Evolutionary conservation across 108 stramenopile genomes (phyloP).

Genomic region (Cyclotella atomus): DNA sequence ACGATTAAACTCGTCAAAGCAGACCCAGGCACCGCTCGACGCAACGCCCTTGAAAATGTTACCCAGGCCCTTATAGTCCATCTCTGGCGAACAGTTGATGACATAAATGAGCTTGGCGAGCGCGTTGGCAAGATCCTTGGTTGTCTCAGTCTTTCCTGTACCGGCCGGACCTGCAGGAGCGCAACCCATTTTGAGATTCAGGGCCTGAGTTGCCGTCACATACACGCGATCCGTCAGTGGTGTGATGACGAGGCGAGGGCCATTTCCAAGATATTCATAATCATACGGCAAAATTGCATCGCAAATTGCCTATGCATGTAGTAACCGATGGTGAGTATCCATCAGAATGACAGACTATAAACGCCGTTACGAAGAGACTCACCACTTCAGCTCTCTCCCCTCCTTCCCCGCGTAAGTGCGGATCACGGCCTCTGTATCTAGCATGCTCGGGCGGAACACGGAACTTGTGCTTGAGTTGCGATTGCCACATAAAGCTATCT

Average conservation of each 20-base stretch:
- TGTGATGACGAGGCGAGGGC: constrained; percentile 81
- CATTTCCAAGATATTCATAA: constrained; percentile 89
- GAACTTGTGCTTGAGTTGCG: constrained; percentile 88
- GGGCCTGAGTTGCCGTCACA: constrained; percentile 85
- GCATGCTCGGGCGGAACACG: constrained; percentile 64
- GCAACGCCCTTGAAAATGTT: constrained; percentile 80
- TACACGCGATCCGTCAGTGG: constrained; percentile 87
- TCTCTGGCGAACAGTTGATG: constrained; percentile 85
- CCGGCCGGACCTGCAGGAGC: constrained; percentile 86
- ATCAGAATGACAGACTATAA: no score
- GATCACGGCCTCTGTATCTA: constrained; percentile 58
- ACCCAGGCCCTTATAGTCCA: constrained; percentile 76
- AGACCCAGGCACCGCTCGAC: constrained; percentile 74
- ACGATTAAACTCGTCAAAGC: constrained; percentile 86
- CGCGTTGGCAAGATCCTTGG: constrained; percentile 80
- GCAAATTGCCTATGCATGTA: no score
- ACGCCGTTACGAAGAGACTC: no score
- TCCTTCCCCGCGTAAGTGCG: constrained; percentile 52
- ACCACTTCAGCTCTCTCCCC: constrained; percentile 78
- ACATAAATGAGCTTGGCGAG: constrained; percentile 83
- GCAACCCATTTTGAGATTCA: constrained; percentile 87
- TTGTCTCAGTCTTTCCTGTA: constrained; percentile 87
- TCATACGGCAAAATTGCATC: constrained; percentile 83
- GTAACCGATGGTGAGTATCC: no score
- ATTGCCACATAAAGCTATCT: constrained; percentile 81